Evolutionary conservation across 371 early-diverging fungal genomes (phyloP).

Genomic region (Amoeboradix gromovi): DNA sequence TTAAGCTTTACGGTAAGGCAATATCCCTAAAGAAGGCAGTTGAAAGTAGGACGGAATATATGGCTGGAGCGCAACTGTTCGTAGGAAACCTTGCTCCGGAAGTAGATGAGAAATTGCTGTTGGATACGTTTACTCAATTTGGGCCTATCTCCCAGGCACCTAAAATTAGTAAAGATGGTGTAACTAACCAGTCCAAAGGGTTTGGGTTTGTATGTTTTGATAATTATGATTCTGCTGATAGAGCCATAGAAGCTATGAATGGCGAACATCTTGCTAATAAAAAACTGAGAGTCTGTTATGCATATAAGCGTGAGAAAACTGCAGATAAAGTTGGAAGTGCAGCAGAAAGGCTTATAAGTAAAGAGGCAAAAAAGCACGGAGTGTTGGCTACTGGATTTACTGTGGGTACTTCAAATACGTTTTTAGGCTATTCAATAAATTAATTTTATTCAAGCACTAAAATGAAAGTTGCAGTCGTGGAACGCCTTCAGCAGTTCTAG

Average conservation of each 20-base stretch:
- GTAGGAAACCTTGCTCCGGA: constrained; percentile 78
- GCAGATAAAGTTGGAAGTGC: neutral
- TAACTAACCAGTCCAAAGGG: constrained; percentile 54
- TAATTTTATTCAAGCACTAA: constrained; percentile 1
- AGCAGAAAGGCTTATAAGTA: neutral
- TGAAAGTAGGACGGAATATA: constrained; percentile 35
- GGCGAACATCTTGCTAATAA: constrained; percentile 79
- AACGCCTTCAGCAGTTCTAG: constrained; percentile 16
- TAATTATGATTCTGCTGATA: constrained; percentile 78
- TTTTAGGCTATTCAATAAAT: neutral
- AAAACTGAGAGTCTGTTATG: constrained; percentile 61
- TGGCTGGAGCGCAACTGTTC: constrained; percentile 84
- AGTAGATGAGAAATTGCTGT: constrained; percentile 61
- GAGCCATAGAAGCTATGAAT: constrained; percentile 87
- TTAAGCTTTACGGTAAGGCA: constrained; percentile 76
- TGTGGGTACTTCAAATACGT: neutral
- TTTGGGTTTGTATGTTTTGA: constrained; percentile 79
- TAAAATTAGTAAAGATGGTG: constrained; percentile 44
- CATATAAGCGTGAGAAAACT: constrained; percentile 30
- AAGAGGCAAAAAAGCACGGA: neutral
- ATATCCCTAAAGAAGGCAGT: constrained; percentile 70
- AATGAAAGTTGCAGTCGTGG: constrained; percentile 10
- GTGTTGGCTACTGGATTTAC: neutral
- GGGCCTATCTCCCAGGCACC: constrained; percentile 62
- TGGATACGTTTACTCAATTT: constrained; percentile 82